Evolutionary conservation across 768 basidiomycete species (phyloP), one percentile per base, ranked within the genome.

Genomic region (Mycena filopes): DNA sequence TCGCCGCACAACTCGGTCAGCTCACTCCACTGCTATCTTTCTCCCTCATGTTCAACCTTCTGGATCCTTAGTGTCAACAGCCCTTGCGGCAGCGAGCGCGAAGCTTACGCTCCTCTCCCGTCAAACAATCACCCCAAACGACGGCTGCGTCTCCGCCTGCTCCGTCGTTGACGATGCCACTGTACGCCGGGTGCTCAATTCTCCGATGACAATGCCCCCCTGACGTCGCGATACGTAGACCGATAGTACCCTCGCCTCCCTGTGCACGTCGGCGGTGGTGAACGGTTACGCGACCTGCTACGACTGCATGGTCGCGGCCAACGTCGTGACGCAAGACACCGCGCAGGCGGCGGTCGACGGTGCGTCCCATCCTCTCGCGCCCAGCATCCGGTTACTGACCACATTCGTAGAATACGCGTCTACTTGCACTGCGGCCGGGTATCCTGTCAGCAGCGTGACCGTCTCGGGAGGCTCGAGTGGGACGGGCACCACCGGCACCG

Each of bases 141-240:
- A 25, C 40, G 54, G 26, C 54, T 55, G 54, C 26, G 54, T 55
- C 28, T 55, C 51, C 25, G 31, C 51, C 51, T 53, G 36, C 21
- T 38, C 51, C 21, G 33, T 15, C 6, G 51, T 53, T 13, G 51
- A 53, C 33, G 36, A 53, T n/a, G 36, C 36, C 36, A 53, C 33
- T 36, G 51, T n/a, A n/a, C n/a, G n/a, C n/a, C n/a, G n/a, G n/a
- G n/a, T n/a, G n/a, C n/a, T n/a, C n/a, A n/a, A n/a, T n/a, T n/a
- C n/a, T n/a, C n/a, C n/a, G n/a, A n/a, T n/a, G n/a, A n/a, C n/a
- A n/a, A n/a, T n/a, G n/a, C n/a, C n/a, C n/a, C n/a, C n/a, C n/a
- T n/a, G n/a, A n/a, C n/a, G n/a, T n/a, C n/a, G n/a, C n/a, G n/a
- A n/a, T n/a, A n/a, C n/a, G n/a, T n/a, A 21, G 36, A 36, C 51